Conservation (phyloP, 176 grass and related monocot genomes). For the Rhipidocladum racemiflorum region DNA sequence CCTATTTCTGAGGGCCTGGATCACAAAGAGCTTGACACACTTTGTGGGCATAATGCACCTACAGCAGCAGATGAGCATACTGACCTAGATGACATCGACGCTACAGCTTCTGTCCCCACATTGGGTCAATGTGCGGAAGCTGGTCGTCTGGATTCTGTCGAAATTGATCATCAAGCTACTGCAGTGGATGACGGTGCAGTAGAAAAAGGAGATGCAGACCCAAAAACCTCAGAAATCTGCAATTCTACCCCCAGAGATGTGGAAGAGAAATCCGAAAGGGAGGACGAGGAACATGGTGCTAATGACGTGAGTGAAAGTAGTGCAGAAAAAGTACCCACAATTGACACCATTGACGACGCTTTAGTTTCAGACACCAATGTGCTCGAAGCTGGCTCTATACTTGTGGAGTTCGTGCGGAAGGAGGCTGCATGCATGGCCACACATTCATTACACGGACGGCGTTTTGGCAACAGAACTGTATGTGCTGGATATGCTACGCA, state of each 20-base stretch:
- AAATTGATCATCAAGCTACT: background rate
- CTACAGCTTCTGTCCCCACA: background rate
- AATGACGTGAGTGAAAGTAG: background rate
- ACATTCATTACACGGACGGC: constrained; percentile 73
- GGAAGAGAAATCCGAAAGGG: constrained; percentile 4
- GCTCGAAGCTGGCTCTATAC: constrained; percentile 61
- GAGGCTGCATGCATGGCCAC: constrained; percentile 65
- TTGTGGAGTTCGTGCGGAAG: constrained; percentile 80
- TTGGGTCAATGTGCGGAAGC: background rate
- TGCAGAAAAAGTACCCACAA: constrained; percentile 1
- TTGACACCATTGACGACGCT: background rate
- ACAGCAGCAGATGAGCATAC: constrained; percentile 23
- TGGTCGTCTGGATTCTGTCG: background rate
- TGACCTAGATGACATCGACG: constrained; percentile 17
- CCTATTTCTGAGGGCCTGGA: constrained; percentile 24
- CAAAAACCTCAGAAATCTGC: background rate
- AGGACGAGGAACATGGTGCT: background rate
- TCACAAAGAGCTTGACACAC: constrained; percentile 21
- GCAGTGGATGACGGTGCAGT: background rate
- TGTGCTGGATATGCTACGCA: constrained; percentile 49
- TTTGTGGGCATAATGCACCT: background rate
- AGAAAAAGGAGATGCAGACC: constrained; percentile 21
- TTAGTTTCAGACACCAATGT: background rate
- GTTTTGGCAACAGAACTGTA: constrained; percentile 47
- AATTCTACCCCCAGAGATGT: background rate